Evolutionary conservation across 1,284 basidiomycete genomes (phyloP), one percentile per base, ranked within the genome.

Genomic region (Fistulinella cinereoalba): DNA sequence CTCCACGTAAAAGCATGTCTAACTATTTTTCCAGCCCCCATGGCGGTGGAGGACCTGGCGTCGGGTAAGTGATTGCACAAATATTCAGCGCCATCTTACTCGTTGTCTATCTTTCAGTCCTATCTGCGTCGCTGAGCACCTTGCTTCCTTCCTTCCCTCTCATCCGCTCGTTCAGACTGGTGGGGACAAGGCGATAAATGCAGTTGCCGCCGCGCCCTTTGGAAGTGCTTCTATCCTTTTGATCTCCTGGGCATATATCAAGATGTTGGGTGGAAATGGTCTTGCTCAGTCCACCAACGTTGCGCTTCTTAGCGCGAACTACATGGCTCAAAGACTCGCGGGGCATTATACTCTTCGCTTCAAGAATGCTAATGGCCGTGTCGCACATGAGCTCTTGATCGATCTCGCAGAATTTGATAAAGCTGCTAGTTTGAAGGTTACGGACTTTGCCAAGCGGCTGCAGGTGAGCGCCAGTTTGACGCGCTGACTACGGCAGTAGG

Each of bases 231-330:
- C 92, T 9, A 95, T 99, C 62, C 83, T 94, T 44, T 80, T 96
- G 52, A 98, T 99, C 65, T 97, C 96, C 2, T 99, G 96, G 96
- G 92, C 93, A 15, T 95, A 94, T 69, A 90, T 95, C 75, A 93
- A 92, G 75, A 97, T 98, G 96, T 83, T 98, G 25, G 96, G 96
- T 27, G 95, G 94, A 19, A 71, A 80, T 47, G 96, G 95, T 15
- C 79, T 99, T 34, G 82, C 83, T 33, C 79, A 92, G 55, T 85
- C 92, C 4, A 91, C 94, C 9, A 89, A 89, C 61, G 73, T 91
- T 24, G 91, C 96, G 2, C 77, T 99, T 23, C 79, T 99, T 41
- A 97, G 88, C 61, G 96, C 96, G 47, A 99, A 99, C 71, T 99
- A 99, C 70, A 97, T 98, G 77, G 94, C 95, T 11, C 78, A 86